phyloP scores from a whole-genome alignment of 768 basidiomycete species.

The Mycena belliarum region DNA sequence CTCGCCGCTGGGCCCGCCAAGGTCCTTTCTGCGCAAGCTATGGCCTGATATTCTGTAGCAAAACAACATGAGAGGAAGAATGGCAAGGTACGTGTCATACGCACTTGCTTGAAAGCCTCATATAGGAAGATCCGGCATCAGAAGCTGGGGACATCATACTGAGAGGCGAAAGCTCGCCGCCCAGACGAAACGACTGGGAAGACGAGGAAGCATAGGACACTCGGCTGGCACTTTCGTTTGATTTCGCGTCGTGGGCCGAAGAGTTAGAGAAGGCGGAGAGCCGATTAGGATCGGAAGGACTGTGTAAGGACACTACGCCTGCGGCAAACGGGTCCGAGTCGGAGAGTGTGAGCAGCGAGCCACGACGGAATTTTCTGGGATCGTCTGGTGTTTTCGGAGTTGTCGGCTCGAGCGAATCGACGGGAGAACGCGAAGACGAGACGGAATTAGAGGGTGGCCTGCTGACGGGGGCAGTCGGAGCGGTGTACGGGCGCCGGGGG shows the following conservation, averaged over 20 bases:
- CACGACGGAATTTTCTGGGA: constrained; percentile 36
- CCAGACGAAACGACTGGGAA: constrained; percentile 47
- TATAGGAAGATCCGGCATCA: constrained; percentile 14
- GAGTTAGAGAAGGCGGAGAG: constrained; percentile 56
- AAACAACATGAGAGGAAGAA: not conserved
- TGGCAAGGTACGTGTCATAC: not conserved
- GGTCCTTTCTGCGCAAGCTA: constrained; percentile 21
- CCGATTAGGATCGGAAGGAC: constrained; percentile 45
- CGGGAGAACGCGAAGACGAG: constrained; percentile 56
- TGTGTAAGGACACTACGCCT: constrained; percentile 43
- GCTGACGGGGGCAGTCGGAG: constrained; percentile 30
- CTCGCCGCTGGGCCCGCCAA: constrained; percentile 14
- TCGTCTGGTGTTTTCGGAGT: constrained; percentile 51
- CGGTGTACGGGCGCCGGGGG: constrained; percentile 20
- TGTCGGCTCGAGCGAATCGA: constrained; percentile 53
- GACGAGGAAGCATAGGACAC: constrained; percentile 61
- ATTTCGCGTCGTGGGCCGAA: constrained; percentile 45
- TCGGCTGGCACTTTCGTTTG: constrained; percentile 45
- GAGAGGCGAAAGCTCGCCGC: constrained; percentile 29
- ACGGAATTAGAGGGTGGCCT: constrained; percentile 56
- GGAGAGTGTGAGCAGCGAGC: constrained; percentile 62
- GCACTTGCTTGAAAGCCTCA: constrained; percentile 18
- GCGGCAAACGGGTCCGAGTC: constrained; percentile 68
- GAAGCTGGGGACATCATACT: constrained; percentile 16
- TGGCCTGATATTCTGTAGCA: constrained; percentile 18